Base-by-base conservation (phyloP, 192 early-diverging fungal species). In the Diversispora eburnea region DNA sequence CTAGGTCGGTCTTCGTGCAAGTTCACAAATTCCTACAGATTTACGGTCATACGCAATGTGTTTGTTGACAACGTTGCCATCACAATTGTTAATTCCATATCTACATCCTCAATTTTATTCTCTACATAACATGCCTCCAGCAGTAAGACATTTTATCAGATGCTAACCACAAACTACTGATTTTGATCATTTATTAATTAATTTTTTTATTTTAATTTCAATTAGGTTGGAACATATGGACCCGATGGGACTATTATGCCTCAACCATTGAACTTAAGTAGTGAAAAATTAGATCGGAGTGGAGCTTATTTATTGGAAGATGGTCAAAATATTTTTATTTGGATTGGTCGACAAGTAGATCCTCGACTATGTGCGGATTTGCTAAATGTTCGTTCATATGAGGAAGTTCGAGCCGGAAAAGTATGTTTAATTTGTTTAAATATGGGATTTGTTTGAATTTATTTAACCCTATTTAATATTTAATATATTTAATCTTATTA, bases 241-340 rank as follows among this genome's bases (percentile, higher is more conserved):
- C 73, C 85, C 8, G 83, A 86, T 15, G 87, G 90, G 3, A 84
- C 91, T 42, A 81, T 87, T 45, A 88, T 95, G 77, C 96, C 96
- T 0, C 88, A 89, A 17, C 55, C 82, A 8, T 81, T 96, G 75
- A 95, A 95, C 45, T 75, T 94, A 74, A 92, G 85, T 66, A 90
- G 90, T 45, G 95, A 97, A 76, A 88, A 88, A 73, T 87, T 99
- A 6, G 88, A 93, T 49, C 90, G 92, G 6, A 84, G 89, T 69
- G 95, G 95, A 33, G 77, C 92, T n/a, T 98, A 90, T 78, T 84
- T 99, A 75, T 80, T 99, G 58, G 91, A 95, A 43, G 89, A 91
- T 67, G 88, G 93, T 8, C 78, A 85, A 41, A 93, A 95, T 70
- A 88, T 93, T 22, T 95, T 93, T 79, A 75, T 99, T 58, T 98